Evolutionary conservation across 257 asterid genomes (phyloP).

Genomic region (Asclepias syriaca): DNA sequence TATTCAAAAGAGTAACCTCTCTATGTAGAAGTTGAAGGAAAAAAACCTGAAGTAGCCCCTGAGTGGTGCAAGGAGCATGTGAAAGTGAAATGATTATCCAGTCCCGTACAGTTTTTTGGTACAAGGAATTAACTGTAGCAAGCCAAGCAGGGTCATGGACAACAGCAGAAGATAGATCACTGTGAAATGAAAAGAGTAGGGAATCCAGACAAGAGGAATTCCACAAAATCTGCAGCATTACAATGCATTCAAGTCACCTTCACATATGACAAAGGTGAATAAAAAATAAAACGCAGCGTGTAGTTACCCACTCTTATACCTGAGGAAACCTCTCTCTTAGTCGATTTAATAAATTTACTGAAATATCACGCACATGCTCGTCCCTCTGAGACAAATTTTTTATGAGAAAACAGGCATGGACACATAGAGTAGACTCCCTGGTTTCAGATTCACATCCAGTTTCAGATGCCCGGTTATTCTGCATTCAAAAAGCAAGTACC

Average conservation of each 20-base stretch:
- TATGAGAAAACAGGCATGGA: slow-evolving; percentile 91
- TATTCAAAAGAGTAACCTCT: slow-evolving; percentile 8
- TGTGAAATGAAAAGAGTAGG: slow-evolving; percentile 77
- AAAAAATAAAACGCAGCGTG: slow-evolving; percentile 14
- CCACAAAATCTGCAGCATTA: slow-evolving; percentile 76
- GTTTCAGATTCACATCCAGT: slow-evolving; percentile 71
- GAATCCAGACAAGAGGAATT: slow-evolving; percentile 87
- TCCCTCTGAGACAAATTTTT: slow-evolving; percentile 92
- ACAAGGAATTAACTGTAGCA: slow-evolving; percentile 82
- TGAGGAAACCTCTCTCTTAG: slow-evolving; percentile 91
- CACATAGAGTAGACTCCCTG: slow-evolving; percentile 77
- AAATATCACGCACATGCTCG: slow-evolving; percentile 80
- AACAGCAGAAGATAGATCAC: slow-evolving; percentile 80
- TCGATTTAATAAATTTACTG: slow-evolving; percentile 75
- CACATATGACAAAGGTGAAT: slow-evolving; percentile 26
- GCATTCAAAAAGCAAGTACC: slow-evolving; percentile 39
- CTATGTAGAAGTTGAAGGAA: slow-evolving; percentile 11
- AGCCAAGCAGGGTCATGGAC: slow-evolving; percentile 94
- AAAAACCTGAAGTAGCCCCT: slow-evolving; percentile 98
- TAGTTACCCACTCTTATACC: slow-evolving; percentile 38
- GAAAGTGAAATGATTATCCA: slow-evolving; percentile 95
- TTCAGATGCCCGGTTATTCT: slow-evolving; percentile 84
- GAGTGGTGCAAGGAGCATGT: slow-evolving; percentile 97
- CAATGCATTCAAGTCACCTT: slow-evolving; percentile 18
- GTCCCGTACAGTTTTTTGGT: slow-evolving; percentile 86